A percentile compares a stretch with the other conserved stretches of the same genome.
Evolutionary conservation across 2,329 filamentous ascomycete species (phyloP).

Genomic region (Pseudogymnoascus verrucosus): DNA sequence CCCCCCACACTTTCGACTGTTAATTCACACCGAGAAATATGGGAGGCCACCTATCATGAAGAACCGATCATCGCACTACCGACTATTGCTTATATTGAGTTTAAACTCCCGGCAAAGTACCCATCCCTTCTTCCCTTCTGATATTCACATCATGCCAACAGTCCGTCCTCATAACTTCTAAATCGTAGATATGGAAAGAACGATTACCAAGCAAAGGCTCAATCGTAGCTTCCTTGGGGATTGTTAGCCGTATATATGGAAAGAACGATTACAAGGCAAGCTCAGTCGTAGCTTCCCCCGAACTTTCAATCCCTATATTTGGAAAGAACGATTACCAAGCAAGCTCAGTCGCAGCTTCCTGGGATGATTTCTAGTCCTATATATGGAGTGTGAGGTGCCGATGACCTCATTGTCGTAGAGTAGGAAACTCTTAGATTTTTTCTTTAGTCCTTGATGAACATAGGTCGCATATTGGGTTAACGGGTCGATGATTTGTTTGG

Average conservation of each 20-base stretch:
- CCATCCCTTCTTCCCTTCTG: not conserved
- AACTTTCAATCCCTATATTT: too few relatives aligned
- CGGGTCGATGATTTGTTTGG: not conserved
- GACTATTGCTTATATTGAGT: not conserved
- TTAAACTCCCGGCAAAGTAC: not conserved
- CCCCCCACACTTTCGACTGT: not conserved
- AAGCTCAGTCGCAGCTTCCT: too few relatives aligned
- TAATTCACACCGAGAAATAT: not conserved
- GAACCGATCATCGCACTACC: not conserved
- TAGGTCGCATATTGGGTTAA: not conserved
- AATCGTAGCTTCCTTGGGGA: too few relatives aligned
- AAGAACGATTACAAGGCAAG: too few relatives aligned
- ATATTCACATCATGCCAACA: not conserved
- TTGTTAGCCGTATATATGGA: too few relatives aligned
- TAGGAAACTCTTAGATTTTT: not conserved
- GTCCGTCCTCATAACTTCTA: too few relatives aligned
- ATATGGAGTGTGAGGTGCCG: not conserved
- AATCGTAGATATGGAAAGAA: too few relatives aligned
- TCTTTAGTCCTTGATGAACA: not conserved
- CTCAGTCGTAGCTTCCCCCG: too few relatives aligned
- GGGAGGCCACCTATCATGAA: not conserved
- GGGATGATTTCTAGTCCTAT: too few relatives aligned
- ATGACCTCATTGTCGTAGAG: not conserved
- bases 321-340: too few relatives aligned
- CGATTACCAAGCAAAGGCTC: too few relatives aligned